Conservation (phyloP, 1,284 basidiomycete genomes). For the Rhodofomes roseus region DNA sequence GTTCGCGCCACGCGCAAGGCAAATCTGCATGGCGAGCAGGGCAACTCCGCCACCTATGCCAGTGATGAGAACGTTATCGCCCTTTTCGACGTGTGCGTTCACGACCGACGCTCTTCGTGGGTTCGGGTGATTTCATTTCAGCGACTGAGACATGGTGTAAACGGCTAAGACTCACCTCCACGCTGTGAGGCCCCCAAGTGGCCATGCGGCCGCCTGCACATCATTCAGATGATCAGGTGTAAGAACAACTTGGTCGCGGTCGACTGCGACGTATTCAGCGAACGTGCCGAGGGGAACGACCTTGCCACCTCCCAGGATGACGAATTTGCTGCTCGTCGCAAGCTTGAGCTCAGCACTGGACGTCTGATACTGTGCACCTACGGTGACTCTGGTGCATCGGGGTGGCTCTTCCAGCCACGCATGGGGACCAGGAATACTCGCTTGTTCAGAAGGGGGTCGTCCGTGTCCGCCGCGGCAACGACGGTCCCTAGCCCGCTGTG, state of each 20-base stretch:
- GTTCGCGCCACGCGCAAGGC: conserved; percentile 71
- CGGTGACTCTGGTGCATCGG: conserved; percentile 51
- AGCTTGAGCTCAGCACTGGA: neutral
- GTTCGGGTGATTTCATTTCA: neutral
- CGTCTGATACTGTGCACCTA: conserved; percentile 12
- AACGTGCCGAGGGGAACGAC: conserved; percentile 67
- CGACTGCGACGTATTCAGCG: conserved; percentile 72
- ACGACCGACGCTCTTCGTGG: conserved; percentile 62
- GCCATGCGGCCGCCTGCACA: conserved; percentile 72
- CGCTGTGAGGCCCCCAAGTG: conserved; percentile 75
- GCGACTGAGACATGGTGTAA: too few relatives aligned
- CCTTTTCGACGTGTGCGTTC: conserved; percentile 59
- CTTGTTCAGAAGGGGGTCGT: conserved; percentile 56
- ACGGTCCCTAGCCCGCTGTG: conserved; percentile 48
- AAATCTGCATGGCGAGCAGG: conserved; percentile 72
- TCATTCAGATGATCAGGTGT: conserved; percentile 71
- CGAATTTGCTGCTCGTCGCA: conserved; percentile 38
- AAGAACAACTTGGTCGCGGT: conserved; percentile 62
- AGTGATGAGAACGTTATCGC: conserved; percentile 77
- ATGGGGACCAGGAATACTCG: conserved; percentile 76
- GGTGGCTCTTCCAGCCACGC: conserved; percentile 71
- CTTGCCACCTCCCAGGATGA: conserved; percentile 55
- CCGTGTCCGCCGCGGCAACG: conserved; percentile 47
- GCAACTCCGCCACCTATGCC: conserved; percentile 86
- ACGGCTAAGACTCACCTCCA: conserved; percentile 65